These are phyloP conservation scores for Erythrobasidium yunnanense DNA, from an alignment of 768 basidiomycete species.

Conservation along the genomic window DNA sequence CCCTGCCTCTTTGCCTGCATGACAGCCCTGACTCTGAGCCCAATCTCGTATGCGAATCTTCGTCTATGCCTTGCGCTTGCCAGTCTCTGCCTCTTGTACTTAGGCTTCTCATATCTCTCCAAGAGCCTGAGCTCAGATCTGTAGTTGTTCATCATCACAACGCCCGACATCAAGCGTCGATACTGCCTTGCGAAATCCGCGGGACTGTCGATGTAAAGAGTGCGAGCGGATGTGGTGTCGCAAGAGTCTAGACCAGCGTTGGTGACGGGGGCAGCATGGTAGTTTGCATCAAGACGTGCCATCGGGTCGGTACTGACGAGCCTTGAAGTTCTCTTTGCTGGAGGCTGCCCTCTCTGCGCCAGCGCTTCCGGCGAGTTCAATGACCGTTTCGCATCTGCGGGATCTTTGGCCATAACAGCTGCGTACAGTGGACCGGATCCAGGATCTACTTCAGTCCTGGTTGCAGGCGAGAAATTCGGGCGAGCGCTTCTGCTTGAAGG, in stretches of 20 bases:
- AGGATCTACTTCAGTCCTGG: no score
- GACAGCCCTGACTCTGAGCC: conserved; percentile 8
- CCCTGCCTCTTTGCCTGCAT: conserved; percentile 23
- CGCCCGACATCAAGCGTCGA: background rate
- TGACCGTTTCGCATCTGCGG: no score
- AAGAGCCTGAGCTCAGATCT: conserved; percentile 8
- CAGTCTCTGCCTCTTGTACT: conserved; percentile 20
- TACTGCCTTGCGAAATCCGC: conserved; percentile 3
- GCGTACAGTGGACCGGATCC: no score
- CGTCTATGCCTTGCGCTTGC: conserved; percentile 8
- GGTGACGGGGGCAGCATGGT: no score
- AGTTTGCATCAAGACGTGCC: no score
- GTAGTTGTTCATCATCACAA: conserved; percentile 7
- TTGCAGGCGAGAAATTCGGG: no score
- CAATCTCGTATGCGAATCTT: conserved; percentile 12
- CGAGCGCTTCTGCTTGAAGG: no score
- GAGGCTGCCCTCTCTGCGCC: no score
- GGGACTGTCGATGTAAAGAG: background rate
- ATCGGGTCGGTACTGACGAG: no score
- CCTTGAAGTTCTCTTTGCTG: no score
- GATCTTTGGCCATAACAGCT: no score
- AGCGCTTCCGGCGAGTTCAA: no score
- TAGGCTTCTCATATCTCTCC: conserved; percentile 24
- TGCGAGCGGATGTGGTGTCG: background rate
- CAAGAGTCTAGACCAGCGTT: background rate